Percentiles rank a stretch among this genome's conserved stretches.
These are phyloP conservation scores for Sugiyamaella americana DNA, from an alignment of 805 yeast genomes.

Conservation along the genomic window DNA sequence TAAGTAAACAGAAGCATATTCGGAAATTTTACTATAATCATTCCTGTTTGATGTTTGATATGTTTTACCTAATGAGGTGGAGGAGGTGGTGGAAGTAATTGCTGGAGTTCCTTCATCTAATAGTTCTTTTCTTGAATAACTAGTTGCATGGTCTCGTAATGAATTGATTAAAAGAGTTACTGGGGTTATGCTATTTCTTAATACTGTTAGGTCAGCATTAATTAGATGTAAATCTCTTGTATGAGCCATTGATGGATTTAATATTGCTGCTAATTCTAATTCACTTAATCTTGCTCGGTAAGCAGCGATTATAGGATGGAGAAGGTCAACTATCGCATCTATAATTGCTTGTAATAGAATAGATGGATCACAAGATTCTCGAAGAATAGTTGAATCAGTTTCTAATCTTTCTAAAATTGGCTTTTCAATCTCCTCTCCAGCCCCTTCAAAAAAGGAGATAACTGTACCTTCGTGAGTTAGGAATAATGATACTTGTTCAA, in stretches of 20 bases:
- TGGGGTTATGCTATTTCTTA: constrained; percentile 44
- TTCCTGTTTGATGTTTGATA: background rate
- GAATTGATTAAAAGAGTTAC: constrained; percentile 43
- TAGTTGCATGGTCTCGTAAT: constrained; percentile 36
- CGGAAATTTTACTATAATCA: constrained; percentile 31
- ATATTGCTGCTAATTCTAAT: constrained; percentile 46
- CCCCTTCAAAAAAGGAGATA: constrained; percentile 51
- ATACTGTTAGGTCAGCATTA: constrained; percentile 45
- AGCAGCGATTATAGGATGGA: constrained; percentile 48
- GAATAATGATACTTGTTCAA: constrained; percentile 52
- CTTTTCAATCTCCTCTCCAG: constrained; percentile 46
- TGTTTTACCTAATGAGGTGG: background rate
- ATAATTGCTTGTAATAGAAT: constrained; percentile 48
- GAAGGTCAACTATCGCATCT: constrained; percentile 49
- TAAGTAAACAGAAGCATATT: constrained; percentile 42
- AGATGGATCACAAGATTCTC: constrained; percentile 48
- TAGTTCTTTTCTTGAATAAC: background rate
- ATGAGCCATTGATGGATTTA: constrained; percentile 44
- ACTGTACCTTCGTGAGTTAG: constrained; percentile 42
- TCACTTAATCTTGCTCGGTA: constrained; percentile 44
- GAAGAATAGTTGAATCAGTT: constrained; percentile 41
- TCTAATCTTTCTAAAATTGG: constrained; percentile 47
- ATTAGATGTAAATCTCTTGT: constrained; percentile 49
- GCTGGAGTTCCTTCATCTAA: background rate
- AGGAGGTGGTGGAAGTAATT: background rate